Evolutionary conservation across 2,329 filamentous ascomycete genomes (phyloP).

Genomic region (Domatiomyces globalis): DNA sequence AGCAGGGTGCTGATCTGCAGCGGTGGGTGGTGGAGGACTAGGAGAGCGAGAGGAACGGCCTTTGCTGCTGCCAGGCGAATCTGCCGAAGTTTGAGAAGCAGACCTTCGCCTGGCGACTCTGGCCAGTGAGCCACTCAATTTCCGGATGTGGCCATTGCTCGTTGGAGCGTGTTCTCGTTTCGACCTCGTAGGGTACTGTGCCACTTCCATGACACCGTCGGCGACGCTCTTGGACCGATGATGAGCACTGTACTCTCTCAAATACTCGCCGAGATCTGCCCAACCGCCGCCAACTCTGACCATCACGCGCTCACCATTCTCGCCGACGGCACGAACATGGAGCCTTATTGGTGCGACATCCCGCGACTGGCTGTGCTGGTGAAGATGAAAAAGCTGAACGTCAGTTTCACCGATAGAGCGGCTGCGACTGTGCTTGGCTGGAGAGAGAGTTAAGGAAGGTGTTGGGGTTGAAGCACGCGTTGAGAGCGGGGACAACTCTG

Average conservation of each 20-base stretch:
- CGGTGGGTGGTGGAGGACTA: neutral
- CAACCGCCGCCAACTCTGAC: conserved; percentile 96
- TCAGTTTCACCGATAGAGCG: conserved; percentile 47
- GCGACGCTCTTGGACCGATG: conserved; percentile 54
- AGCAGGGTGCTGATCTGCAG: neutral
- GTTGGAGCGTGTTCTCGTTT: neutral
- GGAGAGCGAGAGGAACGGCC: neutral
- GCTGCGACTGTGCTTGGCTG: conserved; percentile 30
- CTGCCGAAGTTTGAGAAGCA: neutral
- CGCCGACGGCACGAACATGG: conserved; percentile 83
- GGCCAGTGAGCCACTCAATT: neutral
- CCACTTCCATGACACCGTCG: conserved; percentile 42
- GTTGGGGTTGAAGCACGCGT: conserved; percentile 43
- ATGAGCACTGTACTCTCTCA: conserved; percentile 84
- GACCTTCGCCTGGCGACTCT: neutral
- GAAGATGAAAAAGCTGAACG: conserved; percentile 85
- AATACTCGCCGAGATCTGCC: conserved; percentile 89
- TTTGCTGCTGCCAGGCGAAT: neutral
- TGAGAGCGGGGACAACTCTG: conserved; percentile 23
- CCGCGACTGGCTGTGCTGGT: conserved; percentile 52
- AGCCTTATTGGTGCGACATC: conserved; percentile 64
- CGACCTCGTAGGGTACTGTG: conserved; percentile 16
- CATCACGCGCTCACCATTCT: conserved; percentile 86
- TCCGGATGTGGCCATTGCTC: neutral
- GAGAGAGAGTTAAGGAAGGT: conserved; percentile 55